Conservation (phyloP, 345 rosid genomes). For the Excoecaria cochinchinensis region DNA sequence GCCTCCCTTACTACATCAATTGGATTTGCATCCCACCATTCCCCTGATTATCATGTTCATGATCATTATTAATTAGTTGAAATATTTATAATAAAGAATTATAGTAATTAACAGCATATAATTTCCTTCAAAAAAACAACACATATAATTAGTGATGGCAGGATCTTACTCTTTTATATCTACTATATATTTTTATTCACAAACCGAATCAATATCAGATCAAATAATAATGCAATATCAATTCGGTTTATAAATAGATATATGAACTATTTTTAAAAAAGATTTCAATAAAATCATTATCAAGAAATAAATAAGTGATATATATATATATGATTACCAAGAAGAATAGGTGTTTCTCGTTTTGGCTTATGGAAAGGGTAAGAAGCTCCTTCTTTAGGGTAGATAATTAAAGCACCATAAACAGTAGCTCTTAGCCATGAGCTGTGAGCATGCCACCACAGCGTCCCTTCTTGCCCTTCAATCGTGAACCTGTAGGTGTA, state of each 20-base stretch:
- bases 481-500: constrained; percentile 83
- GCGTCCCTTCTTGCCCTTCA: constrained; percentile 86
- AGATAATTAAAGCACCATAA: constrained; percentile 79
- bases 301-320: too few relatives aligned
- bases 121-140: too few relatives aligned
- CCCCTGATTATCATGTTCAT: constrained; percentile 41
- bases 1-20: constrained; percentile 70
- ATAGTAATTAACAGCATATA: too few relatives aligned
- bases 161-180: too few relatives aligned
- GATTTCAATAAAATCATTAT: too few relatives aligned
- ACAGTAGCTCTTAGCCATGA: constrained; percentile 97
- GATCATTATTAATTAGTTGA: not conserved
- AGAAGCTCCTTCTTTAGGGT: constrained; percentile 58
- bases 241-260: too few relatives aligned
- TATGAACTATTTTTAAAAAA: too few relatives aligned
- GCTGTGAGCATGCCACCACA: constrained; percentile 99
- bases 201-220: too few relatives aligned
- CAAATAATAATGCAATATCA: too few relatives aligned
- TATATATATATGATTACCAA: constrained; percentile 44
- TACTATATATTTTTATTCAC: too few relatives aligned
- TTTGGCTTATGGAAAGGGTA: constrained; percentile 76
- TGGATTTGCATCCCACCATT: constrained; percentile 96
- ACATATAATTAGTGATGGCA: too few relatives aligned
- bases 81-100: too few relatives aligned
- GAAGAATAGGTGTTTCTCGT: constrained; percentile 61